Conservation (phyloP, 805 yeast species). For the Candida patagonica region DNA sequence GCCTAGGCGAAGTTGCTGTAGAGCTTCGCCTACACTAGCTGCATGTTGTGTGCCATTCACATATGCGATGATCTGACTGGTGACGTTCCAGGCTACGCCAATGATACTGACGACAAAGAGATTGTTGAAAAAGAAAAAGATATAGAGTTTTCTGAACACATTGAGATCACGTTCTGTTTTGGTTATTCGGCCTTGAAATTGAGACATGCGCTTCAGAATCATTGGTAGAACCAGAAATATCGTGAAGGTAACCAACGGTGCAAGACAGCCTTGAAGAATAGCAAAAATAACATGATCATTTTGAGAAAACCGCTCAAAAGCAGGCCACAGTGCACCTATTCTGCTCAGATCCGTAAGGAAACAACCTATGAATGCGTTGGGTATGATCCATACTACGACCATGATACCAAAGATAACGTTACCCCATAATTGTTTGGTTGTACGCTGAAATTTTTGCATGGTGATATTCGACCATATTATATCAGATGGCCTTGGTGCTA, state of each 20-base stretch:
- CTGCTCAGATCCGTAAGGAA: constrained; percentile 30
- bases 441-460: constrained; percentile 21
- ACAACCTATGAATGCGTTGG: constrained; percentile 33
- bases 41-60: constrained; percentile 4
- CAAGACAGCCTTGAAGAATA: constrained; percentile 31
- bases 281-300: constrained; percentile 23
- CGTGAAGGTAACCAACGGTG: constrained; percentile 28
- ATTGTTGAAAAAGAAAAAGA: constrained; percentile 32
- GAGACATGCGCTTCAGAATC: constrained; percentile 28
- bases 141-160: constrained; percentile 29
- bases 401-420: constrained; percentile 23
- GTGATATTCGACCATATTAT: constrained; percentile 30
- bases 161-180: constrained; percentile 30
- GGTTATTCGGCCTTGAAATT: constrained; percentile 31
- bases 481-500: constrained; percentile 30
- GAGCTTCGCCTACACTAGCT: constrained; percentile 20
- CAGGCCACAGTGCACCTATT: constrained; percentile 30
- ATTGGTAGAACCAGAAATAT: constrained; percentile 29
- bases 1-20: constrained; percentile 23
- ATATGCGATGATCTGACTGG: constrained; percentile 23
- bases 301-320: constrained; percentile 23
- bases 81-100: constrained; percentile 31
- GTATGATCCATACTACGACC: constrained; percentile 30
- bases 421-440: constrained; percentile 26
- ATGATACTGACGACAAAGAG: constrained; percentile 30